Conservation (phyloP, 129 eudicot species). For the Solidago caesia region DNA sequence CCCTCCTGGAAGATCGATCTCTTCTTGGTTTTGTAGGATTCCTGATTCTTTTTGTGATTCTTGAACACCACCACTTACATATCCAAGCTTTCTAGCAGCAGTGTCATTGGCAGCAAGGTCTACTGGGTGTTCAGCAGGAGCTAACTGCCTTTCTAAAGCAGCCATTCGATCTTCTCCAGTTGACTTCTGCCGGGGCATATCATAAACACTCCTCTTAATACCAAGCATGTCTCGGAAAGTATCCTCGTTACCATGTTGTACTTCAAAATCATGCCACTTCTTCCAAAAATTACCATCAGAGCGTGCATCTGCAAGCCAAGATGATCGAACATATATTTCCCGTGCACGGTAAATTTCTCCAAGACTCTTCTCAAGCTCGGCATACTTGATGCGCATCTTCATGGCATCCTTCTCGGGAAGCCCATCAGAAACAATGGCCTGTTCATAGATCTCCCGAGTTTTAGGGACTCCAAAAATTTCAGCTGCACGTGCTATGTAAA, state of each 20-base stretch:
- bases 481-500: constrained; percentile 91
- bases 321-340: constrained; percentile 58
- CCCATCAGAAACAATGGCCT: constrained; percentile 81
- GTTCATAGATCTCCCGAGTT: constrained; percentile 88
- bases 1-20: constrained; percentile 90
- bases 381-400: constrained; percentile 81
- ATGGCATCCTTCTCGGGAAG: constrained; percentile 90
- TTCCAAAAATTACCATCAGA: constrained; percentile 73
- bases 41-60: constrained; percentile 35
- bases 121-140: constrained; percentile 41
- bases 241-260: constrained; percentile 91
- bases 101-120: constrained; percentile 35
- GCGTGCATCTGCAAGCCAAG: constrained; percentile 69
- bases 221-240: constrained; percentile 95
- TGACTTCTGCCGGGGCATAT: constrained; percentile 65
- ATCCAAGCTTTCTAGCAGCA: constrained; percentile 47
- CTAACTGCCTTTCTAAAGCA: constrained; percentile 72
- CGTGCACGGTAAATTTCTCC: constrained; percentile 97
- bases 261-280: constrained; percentile 95
- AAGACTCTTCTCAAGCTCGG: constrained; percentile 89
- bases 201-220: constrained; percentile 82
- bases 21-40: constrained; percentile 56
- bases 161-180: constrained; percentile 85
- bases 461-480: constrained; percentile 91
- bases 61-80: constrained; percentile 71